Base-by-base conservation (phyloP, 371 early-diverging fungal genomes). In the Rhizomucor miehei region DNA sequence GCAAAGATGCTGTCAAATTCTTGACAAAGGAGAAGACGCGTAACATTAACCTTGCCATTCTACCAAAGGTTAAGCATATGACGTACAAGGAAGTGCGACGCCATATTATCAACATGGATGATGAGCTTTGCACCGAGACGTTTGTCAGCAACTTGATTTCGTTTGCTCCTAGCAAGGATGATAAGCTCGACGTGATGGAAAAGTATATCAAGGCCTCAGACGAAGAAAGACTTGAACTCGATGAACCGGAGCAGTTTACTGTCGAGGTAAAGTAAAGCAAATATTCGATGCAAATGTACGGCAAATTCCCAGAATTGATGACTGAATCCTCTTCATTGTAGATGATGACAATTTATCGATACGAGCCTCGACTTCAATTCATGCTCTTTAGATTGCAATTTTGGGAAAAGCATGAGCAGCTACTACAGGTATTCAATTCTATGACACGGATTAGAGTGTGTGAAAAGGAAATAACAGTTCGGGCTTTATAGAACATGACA, bases 161-260 rank as follows among this genome's bases (percentile, higher is more conserved):
- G 1, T 59, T 49, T 53, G 54, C 56, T 4, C 77, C 79, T 10
- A 66, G 53, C 16, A 62, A 67, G 20, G 53, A 62, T 17, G 80
- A 80, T 37, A 75, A 80, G 19, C 16, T 59, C 13, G 61, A 62
- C 5, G 50, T 52, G 10, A 57, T 79, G 56, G 57, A 59, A 11
- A 81, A 78, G 17, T 82, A 84, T 44, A 41, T 71, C 34, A 62
- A 67, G 13, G 63, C 56, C 12, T 44, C 63, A 6, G 66, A 65
- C 6, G 69, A 70, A 52, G 66, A 70, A 41, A 64, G 69, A 35
- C 52, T 52, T 6, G 81, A 81, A 25, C 61, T 85, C 29, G 82
- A 73, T 55, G 57, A 73, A 11, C 76, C 85, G 0, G 85, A 85
- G 20, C 77, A 76, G 45, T 84, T 85, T 36, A 67, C 65, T 3